Percentiles rank a stretch among this genome's conserved stretches.
Conservation (phyloP, 305 asterid species). For the Fraxinus baroniana region DNA sequence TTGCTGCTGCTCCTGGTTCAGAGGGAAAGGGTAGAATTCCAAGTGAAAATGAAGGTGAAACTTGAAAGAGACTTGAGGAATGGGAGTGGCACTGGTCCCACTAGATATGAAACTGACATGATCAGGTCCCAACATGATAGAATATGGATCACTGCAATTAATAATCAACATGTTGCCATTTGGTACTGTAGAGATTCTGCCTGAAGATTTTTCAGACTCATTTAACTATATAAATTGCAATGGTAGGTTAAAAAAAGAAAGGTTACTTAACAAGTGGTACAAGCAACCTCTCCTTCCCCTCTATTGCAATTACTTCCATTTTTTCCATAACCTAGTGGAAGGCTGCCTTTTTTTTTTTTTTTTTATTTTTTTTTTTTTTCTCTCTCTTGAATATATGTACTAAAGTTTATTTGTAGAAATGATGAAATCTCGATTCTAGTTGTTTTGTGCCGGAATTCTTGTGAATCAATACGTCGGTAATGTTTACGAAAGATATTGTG, state of each 20-base stretch:
- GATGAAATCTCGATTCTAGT: not conserved
- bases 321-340: not conserved
- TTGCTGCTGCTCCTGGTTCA: slow-evolving; percentile 13
- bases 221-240: slow-evolving; percentile 8
- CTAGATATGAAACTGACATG: slow-evolving; percentile 22
- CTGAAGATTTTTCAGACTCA: slow-evolving; percentile 38
- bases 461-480: not conserved
- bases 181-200: slow-evolving; percentile 63
- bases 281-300: not conserved
- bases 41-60: slow-evolving; percentile 16
- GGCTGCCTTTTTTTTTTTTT: not conserved
- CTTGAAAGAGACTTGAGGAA: slow-evolving; percentile 37
- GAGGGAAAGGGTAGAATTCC: slow-evolving; percentile 17
- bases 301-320: not conserved
- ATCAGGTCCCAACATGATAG: slow-evolving; percentile 29
- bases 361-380: too few species aligned
- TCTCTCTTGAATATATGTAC: not conserved
- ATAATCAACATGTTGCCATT: slow-evolving; percentile 34
- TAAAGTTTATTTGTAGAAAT: not conserved
- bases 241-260: not conserved
- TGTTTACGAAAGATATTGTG: not conserved
- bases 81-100: slow-evolving; percentile 34
- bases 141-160: slow-evolving; percentile 41
- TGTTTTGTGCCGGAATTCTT: not conserved
- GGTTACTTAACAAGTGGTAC: not conserved